phyloP scores from a whole-genome alignment of 345 rosid genomes.

The Hibiscus mutabilis region DNA sequence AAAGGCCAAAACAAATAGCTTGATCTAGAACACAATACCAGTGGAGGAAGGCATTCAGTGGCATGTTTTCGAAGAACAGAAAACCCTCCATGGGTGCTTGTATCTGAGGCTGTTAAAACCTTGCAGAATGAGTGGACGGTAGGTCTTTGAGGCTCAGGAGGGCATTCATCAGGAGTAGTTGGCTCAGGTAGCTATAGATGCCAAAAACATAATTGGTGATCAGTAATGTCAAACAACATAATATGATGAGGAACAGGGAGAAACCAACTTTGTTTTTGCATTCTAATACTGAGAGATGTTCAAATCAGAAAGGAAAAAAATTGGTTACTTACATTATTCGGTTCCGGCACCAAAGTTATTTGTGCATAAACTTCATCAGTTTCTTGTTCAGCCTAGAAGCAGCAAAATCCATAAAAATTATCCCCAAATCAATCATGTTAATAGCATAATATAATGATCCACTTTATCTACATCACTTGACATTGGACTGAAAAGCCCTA shows the following conservation, averaged over 20 bases:
- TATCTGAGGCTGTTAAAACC: conserved; percentile 91
- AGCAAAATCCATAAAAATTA: conserved; percentile 11
- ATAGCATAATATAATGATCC: conserved; percentile 3
- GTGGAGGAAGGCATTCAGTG: conserved; percentile 81
- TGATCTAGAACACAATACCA: conserved; percentile 36
- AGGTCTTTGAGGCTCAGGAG: conserved; percentile 38
- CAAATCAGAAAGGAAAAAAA: conserved; percentile 10
- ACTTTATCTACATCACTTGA: background rate
- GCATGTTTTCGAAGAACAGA: conserved; percentile 90
- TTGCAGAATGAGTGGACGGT: conserved; percentile 71
- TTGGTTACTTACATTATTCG: conserved; percentile 41
- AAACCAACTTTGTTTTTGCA: background rate
- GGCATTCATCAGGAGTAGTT: conserved; percentile 37
- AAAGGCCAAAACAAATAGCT: background rate
- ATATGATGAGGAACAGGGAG: conserved; percentile 1
- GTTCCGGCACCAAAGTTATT: conserved; percentile 67
- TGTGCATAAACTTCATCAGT: conserved; percentile 97
- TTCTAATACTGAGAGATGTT: background rate
- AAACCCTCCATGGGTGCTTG: conserved; percentile 97
- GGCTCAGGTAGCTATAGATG: conserved; percentile 52
- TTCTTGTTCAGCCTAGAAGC: conserved; percentile 81
- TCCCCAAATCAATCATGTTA: conserved; percentile 3
- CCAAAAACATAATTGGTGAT: background rate
- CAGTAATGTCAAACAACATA: conserved; percentile 6
- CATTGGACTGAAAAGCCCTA: background rate